Evolutionary conservation across 2,329 filamentous ascomycete genomes (phyloP).

Genomic region (Fusarium camptoceras): DNA sequence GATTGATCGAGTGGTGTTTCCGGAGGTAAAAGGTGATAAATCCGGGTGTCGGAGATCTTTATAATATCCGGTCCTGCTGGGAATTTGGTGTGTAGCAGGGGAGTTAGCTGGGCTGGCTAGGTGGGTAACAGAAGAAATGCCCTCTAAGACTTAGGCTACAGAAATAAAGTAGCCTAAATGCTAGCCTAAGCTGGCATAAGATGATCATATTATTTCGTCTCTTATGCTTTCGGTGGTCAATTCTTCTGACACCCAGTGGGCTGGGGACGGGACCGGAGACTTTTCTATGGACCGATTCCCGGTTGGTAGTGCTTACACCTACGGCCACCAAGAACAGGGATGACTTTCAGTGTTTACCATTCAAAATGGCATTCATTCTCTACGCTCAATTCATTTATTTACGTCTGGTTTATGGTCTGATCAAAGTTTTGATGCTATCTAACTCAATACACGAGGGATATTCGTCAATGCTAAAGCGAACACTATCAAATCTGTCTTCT

Average conservation of each 20-base stretch:
- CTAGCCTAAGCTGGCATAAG: too few relatives aligned
- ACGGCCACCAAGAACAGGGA: background rate
- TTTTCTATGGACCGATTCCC: conserved; percentile 10
- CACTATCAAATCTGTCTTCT: too few relatives aligned
- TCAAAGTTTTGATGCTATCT: background rate
- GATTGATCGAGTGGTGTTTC: background rate
- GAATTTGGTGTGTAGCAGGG: background rate
- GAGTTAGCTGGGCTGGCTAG: background rate
- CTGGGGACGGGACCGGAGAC: background rate
- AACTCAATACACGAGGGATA: background rate
- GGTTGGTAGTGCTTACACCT: background rate
- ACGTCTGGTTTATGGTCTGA: background rate
- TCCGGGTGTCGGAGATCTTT: conserved; percentile 31
- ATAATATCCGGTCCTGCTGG: conserved; percentile 7
- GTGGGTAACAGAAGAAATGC: too few relatives aligned
- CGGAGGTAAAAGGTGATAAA: conserved; percentile 18
- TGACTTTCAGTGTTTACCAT: background rate
- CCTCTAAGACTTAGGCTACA: too few relatives aligned
- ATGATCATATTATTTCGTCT: too few relatives aligned
- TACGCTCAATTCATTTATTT: background rate
- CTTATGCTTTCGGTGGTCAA: too few relatives aligned
- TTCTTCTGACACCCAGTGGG: too few relatives aligned
- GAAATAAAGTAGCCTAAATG: too few relatives aligned
- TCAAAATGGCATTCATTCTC: background rate
- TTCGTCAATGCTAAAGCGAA: background rate